Evolutionary conservation across 1,284 basidiomycete genomes (phyloP), one percentile per base, ranked within the genome.

Genomic region (Kalmanozyma brasiliensis): DNA sequence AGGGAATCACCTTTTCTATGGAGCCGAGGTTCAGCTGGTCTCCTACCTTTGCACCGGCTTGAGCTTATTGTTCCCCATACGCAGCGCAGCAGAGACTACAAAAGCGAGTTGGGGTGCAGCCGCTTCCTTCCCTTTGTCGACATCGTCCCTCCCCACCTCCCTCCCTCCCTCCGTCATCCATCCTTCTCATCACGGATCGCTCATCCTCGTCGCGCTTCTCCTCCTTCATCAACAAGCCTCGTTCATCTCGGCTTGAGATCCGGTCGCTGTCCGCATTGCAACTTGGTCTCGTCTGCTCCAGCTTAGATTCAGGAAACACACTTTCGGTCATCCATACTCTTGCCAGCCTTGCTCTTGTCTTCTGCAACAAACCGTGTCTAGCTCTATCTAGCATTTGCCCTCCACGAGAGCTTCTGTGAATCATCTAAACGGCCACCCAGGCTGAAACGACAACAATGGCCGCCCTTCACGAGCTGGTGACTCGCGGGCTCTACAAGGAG

Each of bases 401-500:
- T 24, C 22, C 20, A 24, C 5, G 20, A n/a, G 20, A 37, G 24
- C 40, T 35, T 48, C 46, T 26, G 40, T 33, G 35, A 14, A 40
- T 4, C 4, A 46, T 4, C 32, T 8, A 20, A 32, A 22, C 36
- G 24, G 37, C 43, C 22, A 1, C 32, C 30, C 24, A 17, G 19
- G 16, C n/a, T 2, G 13, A 22, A 33, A 29, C 35, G 42, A 29
- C 20, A 8, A 47, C 29, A 40, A 65, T 68, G 65, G 65, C 52
- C 41, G 43, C 20, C 40, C 38, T 56, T 42, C 65, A 58, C 30
- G 52, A 61, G 32, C 56, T 68, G 38, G 44, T 62, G 42, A 45
- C 66, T 16, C 55, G 66, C 8, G 69, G 42, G 14, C 70, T 73
- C 49, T 73, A 73, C 53, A 48, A 24, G 40, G 70, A 73, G 43